Conservation (phyloP, 148 eudicot genomes). For the Camellia granthamiana region DNA sequence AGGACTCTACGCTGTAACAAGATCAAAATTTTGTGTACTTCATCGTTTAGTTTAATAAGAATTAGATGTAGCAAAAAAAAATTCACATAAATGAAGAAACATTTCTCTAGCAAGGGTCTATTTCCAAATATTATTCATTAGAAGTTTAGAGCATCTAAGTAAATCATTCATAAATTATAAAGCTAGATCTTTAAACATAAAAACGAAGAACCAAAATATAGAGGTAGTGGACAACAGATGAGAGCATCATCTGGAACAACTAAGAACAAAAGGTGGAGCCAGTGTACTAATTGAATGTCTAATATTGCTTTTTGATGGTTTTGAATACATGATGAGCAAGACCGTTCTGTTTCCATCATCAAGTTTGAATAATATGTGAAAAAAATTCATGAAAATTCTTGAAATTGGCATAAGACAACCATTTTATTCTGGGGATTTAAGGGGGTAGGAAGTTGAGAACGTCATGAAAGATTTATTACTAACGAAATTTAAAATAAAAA, state of each 20-base stretch:
- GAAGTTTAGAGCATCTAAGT: background rate
- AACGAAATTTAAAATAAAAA: too few species aligned
- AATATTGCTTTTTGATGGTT: background rate
- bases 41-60: background rate
- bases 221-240: background rate
- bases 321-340: background rate
- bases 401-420: background rate
- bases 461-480: too few species aligned
- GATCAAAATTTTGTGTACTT: background rate
- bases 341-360: background rate
- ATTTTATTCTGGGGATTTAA: too few species aligned
- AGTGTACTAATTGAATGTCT: background rate
- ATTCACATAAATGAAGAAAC: background rate
- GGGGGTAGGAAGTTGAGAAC: too few species aligned
- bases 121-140: background rate
- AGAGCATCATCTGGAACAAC: background rate
- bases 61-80: background rate
- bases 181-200: background rate
- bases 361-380: background rate
- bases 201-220: background rate
- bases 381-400: background rate
- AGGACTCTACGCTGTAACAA: background rate
- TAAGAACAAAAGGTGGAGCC: background rate
- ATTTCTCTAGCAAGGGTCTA: background rate
- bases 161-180: background rate